phyloP scores from a whole-genome alignment of 139 green algal species.

The Coelastrella sp. region DNA sequence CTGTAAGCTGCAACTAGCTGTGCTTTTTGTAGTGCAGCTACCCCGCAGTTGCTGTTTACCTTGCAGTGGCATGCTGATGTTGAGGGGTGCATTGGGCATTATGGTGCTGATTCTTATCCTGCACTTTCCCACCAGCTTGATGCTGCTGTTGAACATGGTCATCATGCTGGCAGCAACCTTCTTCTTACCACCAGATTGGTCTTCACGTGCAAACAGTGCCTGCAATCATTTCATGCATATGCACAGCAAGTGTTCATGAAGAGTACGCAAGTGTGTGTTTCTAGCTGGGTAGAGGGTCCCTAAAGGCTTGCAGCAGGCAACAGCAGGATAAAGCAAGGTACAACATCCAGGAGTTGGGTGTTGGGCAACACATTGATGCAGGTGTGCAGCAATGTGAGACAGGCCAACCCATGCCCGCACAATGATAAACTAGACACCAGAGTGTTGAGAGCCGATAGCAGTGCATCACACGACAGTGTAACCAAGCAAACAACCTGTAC shows the following conservation, averaged over 20 bases:
- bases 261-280: too few relatives aligned
- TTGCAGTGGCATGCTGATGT: constrained; percentile 50
- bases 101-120: constrained; percentile 46
- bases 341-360: too few relatives aligned
- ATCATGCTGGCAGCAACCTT: constrained; percentile 36
- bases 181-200: constrained; percentile 38
- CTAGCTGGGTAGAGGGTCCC: too few relatives aligned
- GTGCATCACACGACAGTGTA: too few relatives aligned
- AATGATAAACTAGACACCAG: too few relatives aligned
- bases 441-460: too few relatives aligned
- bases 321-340: too few relatives aligned
- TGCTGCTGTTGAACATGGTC: constrained; percentile 26
- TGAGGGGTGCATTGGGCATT: constrained; percentile 14
- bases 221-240: background rate
- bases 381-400: too few relatives aligned
- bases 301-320: too few relatives aligned
- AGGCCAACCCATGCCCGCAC: too few relatives aligned
- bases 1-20: background rate
- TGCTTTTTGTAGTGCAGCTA: background rate
- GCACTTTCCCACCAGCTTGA: constrained; percentile 51
- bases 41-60: background rate
- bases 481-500: too few relatives aligned
- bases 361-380: too few relatives aligned
- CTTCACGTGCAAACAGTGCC: constrained; percentile 42
- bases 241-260: background rate